Evolutionary conservation across 805 yeast genomes (phyloP).

Genomic region (Candida endomychidarum): DNA sequence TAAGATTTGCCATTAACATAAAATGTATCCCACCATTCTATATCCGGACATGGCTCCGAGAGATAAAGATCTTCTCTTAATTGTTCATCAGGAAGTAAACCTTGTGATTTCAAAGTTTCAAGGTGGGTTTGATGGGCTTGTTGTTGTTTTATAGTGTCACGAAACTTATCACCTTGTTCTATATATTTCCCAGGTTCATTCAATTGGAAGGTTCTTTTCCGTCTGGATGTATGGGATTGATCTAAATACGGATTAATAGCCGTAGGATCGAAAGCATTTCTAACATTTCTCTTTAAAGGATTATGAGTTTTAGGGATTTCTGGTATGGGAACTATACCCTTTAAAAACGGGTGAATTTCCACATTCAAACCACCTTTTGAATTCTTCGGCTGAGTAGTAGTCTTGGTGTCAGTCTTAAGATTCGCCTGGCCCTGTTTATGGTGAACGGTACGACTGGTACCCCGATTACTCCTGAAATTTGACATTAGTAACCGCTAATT

Average conservation of each 20-base stretch:
- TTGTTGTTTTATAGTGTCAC: conserved; percentile 43
- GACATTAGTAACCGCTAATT: too few relatives aligned
- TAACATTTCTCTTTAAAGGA: conserved; percentile 28
- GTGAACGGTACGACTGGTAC: too few relatives aligned
- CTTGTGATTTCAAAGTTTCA: conserved; percentile 35
- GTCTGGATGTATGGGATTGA: background rate
- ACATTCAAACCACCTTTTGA: conserved; percentile 28
- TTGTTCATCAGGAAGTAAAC: conserved; percentile 49
- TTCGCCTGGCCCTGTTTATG: conserved; percentile 4
- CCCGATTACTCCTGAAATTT: too few relatives aligned
- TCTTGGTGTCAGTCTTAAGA: too few relatives aligned
- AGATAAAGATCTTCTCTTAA: conserved; percentile 58
- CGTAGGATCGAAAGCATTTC: conserved; percentile 32
- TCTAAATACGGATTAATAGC: conserved; percentile 40
- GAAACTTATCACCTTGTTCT: conserved; percentile 55
- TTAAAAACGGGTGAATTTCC: conserved; percentile 39
- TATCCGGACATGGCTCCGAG: conserved; percentile 52
- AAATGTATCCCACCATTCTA: conserved; percentile 91
- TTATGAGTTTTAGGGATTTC: conserved; percentile 24
- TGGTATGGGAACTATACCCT: conserved; percentile 25
- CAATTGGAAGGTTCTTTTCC: conserved; percentile 40
- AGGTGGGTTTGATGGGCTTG: conserved; percentile 23
- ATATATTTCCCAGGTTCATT: conserved; percentile 66
- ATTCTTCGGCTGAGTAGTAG: conserved; percentile 3
- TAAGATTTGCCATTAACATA: conserved; percentile 44